Percentiles rank a stretch among this genome's conserved stretches.
Evolutionary conservation across 2,329 filamentous ascomycete genomes (phyloP).

Genomic region (Hansfordia pulvinata): DNA sequence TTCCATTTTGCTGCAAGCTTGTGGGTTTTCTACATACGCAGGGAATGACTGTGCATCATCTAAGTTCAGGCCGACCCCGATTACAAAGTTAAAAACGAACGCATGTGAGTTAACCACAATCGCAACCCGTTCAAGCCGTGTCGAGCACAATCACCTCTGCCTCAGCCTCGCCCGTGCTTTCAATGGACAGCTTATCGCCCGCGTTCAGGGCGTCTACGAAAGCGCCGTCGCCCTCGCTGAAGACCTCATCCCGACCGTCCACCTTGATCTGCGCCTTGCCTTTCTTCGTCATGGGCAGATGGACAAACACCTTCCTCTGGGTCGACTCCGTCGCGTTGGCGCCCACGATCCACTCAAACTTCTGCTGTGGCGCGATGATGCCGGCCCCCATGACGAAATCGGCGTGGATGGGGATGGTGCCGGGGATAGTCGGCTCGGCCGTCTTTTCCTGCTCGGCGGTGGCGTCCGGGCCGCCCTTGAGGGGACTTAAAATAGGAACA

Average conservation of each 20-base stretch:
- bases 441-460: slow-evolving; percentile 47
- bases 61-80: too few species aligned
- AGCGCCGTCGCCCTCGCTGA: slow-evolving; percentile 70
- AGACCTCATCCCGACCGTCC: slow-evolving; percentile 50
- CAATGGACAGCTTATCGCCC: slow-evolving; percentile 49
- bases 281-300: slow-evolving; percentile 67
- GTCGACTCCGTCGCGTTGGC: slow-evolving; percentile 33
- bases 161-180: slow-evolving; percentile 55
- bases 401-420: slow-evolving; percentile 72
- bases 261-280: slow-evolving; percentile 60
- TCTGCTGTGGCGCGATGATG: slow-evolving; percentile 50
- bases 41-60: too few species aligned
- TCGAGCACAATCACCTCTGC: slow-evolving; percentile 59
- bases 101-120: too few species aligned
- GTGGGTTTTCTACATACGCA: too few species aligned
- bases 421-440: slow-evolving; percentile 44
- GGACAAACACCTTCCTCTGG: slow-evolving; percentile 64
- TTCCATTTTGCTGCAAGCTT: too few species aligned
- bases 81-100: too few species aligned
- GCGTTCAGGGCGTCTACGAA: slow-evolving; percentile 54
- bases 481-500: slow-evolving; percentile 62
- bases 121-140: slow-evolving; percentile 39
- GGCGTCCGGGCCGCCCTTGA: slow-evolving; percentile 52
- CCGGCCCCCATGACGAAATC: slow-evolving; percentile 75
- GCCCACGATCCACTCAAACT: slow-evolving; percentile 62